Conservation (phyloP, 768 basidiomycete genomes). For the Royoungia palumana region DNA sequence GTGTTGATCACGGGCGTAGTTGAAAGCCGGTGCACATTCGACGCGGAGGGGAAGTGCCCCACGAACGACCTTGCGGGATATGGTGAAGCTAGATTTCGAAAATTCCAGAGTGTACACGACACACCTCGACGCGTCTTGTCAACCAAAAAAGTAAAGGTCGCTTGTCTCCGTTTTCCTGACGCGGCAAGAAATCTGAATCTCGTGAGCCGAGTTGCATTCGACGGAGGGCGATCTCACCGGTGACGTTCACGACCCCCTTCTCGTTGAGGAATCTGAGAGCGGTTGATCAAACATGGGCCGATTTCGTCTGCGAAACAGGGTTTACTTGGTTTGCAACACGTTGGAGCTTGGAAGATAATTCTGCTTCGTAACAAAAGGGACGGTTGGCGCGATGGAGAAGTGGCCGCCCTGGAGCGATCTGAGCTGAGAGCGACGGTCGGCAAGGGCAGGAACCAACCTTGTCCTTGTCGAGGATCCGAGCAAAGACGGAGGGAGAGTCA, state of each 20-base stretch:
- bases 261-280: constrained; percentile 72
- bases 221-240: constrained; percentile 43
- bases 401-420: constrained; percentile 67
- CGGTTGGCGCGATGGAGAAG: constrained; percentile 79
- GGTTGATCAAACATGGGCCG: neutral
- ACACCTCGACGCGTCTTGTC: constrained; percentile 72
- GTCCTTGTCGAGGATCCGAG: constrained; percentile 83
- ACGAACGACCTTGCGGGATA: constrained; percentile 61
- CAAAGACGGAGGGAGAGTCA: constrained; percentile 91
- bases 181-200: constrained; percentile 71
- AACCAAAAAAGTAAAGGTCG: constrained; percentile 82
- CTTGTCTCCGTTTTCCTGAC: constrained; percentile 41
- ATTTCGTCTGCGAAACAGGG: neutral
- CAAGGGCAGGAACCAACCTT: constrained; percentile 38
- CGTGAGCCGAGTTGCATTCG: constrained; percentile 4
- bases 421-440: neutral
- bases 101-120: neutral
- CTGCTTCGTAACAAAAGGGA: constrained; percentile 71
- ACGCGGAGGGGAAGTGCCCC: constrained; percentile 76
- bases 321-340: constrained; percentile 78
- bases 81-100: neutral
- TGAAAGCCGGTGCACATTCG: constrained; percentile 95
- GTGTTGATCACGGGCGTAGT: constrained; percentile 83
- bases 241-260: constrained; percentile 79
- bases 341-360: constrained; percentile 82